Conservation (phyloP, 2,329 filamentous ascomycete species). For the Pseudopithomyces chartarum region DNA sequence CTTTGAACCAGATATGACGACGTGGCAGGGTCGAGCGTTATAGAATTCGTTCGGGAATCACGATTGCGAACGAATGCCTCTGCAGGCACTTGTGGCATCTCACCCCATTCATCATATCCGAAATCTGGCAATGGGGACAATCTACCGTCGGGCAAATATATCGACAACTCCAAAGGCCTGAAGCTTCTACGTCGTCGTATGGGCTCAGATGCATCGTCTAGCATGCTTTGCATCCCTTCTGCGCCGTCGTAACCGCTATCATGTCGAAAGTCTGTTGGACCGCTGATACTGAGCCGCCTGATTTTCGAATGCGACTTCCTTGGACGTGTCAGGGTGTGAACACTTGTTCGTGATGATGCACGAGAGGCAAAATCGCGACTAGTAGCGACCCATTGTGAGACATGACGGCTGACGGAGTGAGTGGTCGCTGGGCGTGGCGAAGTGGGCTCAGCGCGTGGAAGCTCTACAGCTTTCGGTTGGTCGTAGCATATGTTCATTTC, state of each 20-base stretch:
- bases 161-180: conserved; percentile 46
- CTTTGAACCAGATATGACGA: conserved; percentile 37
- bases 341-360: conserved; percentile 41
- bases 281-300: conserved; percentile 39
- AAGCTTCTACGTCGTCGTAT: conserved; percentile 42
- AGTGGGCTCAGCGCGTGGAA: conserved; percentile 36
- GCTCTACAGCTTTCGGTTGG: conserved; percentile 34
- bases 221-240: conserved; percentile 38
- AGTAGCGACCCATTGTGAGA: conserved; percentile 43
- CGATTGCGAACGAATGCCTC: conserved; percentile 39
- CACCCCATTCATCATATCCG: conserved; percentile 33
- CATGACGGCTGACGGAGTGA: conserved; percentile 39
- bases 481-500: conserved; percentile 41
- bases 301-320: conserved; percentile 17
- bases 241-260: conserved; percentile 36
- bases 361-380: conserved; percentile 42
- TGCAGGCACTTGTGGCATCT: conserved; percentile 35
- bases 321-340: conserved; percentile 32
- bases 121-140: conserved; percentile 49
- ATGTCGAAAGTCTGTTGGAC: conserved; percentile 44
- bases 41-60: conserved; percentile 33
- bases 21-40: conserved; percentile 30
- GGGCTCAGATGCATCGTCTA: conserved; percentile 37
- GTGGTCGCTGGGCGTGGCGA: conserved; percentile 40
- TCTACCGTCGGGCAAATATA: conserved; percentile 41